Evolutionary conservation across 768 basidiomycete species (phyloP).

Genomic region (Boletellus ananiceps): DNA sequence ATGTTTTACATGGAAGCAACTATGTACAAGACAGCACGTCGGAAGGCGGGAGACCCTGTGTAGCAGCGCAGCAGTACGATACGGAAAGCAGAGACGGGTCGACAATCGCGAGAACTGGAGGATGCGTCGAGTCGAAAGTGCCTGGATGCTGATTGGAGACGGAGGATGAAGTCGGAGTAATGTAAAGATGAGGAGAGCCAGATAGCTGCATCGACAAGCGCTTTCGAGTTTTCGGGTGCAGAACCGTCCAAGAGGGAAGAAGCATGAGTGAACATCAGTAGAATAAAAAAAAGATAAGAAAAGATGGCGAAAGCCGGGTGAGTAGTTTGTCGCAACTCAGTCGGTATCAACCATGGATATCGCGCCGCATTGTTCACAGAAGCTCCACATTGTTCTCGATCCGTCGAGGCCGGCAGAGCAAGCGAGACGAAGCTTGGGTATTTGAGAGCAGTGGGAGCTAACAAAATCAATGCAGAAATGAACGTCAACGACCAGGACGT

Average conservation of each 20-base stretch:
- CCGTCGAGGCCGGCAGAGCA: conserved; percentile 68
- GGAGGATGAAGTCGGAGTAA: conserved; percentile 8
- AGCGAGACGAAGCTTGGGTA: conserved; percentile 78
- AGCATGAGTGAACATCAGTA: conserved; percentile 28
- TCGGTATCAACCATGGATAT: conserved; percentile 84
- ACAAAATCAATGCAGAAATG: conserved; percentile 1
- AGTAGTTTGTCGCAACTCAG: conserved; percentile 26
- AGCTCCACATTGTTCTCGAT: conserved; percentile 76
- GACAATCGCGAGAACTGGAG: conserved; percentile 14
- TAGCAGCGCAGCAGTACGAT: conserved; percentile 19
- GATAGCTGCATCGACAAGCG: conserved; percentile 23
- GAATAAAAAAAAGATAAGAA: conserved; percentile 31
- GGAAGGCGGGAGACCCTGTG: conserved; percentile 14
- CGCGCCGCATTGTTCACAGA: conserved; percentile 84
- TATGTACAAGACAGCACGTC: conserved; percentile 30
- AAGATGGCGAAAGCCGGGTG: conserved; percentile 8
- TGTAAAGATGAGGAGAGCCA: conserved; percentile 8
- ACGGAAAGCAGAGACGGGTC: conserved; percentile 15
- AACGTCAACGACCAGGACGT: conserved; percentile 6
- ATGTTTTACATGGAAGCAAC: conserved; percentile 27
- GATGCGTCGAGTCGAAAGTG: conserved; percentile 22
- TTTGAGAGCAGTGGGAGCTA: conserved; percentile 69
- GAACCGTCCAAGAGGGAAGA: conserved; percentile 16
- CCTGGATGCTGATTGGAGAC: conserved; percentile 13
- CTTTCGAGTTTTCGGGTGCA: conserved; percentile 23